phyloP scores from a whole-genome alignment of 164 flowering plant species.

The Saururus chinensis region DNA sequence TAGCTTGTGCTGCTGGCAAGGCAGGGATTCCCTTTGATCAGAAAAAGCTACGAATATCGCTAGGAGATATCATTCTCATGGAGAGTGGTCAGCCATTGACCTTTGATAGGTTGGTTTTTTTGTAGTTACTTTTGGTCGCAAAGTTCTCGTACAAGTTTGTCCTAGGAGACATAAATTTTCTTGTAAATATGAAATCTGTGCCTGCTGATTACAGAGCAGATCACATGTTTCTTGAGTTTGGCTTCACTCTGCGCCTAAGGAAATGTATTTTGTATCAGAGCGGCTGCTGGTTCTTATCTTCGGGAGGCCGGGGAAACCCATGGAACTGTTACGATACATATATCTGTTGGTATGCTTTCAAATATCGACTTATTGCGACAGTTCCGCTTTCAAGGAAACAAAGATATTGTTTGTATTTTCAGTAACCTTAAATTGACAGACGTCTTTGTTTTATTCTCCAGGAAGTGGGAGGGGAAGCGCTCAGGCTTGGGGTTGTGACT shows the following conservation, averaged over 20 bases:
- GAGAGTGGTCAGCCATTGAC: conserved; percentile 84
- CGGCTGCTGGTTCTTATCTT: conserved; percentile 71
- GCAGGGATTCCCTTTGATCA: conserved; percentile 62
- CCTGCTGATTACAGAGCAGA: background rate
- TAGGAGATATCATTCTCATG: conserved; percentile 84
- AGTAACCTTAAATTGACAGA: background rate
- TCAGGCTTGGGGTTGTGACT: conserved; percentile 96
- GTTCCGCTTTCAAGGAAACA: too few relatives aligned
- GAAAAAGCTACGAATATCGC: conserved; percentile 53
- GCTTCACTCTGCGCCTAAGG: too few relatives aligned
- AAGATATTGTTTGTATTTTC: too few relatives aligned
- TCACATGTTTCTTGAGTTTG: too few relatives aligned
- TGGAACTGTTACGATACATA: conserved; percentile 63
- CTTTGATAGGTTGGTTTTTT: conserved; percentile 55
- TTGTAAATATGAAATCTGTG: background rate
- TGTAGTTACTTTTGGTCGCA: too few relatives aligned
- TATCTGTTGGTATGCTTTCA: conserved; percentile 62
- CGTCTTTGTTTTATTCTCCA: conserved; percentile 15
- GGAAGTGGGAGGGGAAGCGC: conserved; percentile 66
- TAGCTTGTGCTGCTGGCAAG: conserved; percentile 97
- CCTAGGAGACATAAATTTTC: too few relatives aligned
- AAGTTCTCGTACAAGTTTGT: too few relatives aligned
- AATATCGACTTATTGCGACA: background rate
- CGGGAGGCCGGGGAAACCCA: conserved; percentile 68
- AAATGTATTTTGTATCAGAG: conserved; percentile 30